Conservation (phyloP, 140 eudicot genomes). For the Oenanthe javanica region DNA sequence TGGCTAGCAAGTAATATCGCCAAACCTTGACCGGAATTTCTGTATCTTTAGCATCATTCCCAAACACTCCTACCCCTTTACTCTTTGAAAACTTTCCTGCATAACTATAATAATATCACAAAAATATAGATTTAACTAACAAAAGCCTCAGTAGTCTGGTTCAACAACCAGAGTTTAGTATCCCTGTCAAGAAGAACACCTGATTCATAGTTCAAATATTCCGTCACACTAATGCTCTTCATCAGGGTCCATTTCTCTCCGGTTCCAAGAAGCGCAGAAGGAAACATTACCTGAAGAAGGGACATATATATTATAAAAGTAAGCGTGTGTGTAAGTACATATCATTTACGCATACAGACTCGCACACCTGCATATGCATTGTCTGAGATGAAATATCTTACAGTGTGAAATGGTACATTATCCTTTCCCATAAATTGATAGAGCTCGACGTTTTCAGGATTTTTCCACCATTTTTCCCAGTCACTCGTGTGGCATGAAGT, state of each 20-base stretch:
- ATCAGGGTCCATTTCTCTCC: slow-evolving; percentile 52
- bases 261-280: slow-evolving; percentile 55
- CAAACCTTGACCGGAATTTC: slow-evolving; percentile 50
- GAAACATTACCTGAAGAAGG: slow-evolving; percentile 45
- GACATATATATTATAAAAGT: neutral
- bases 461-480: slow-evolving; percentile 74
- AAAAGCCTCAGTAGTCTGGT: neutral
- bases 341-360: neutral
- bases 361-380: neutral
- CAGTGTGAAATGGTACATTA: slow-evolving; percentile 62
- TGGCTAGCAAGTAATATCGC: slow-evolving; percentile 51
- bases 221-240: slow-evolving; percentile 52
- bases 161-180: neutral
- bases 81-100: slow-evolving; percentile 65
- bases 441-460: slow-evolving; percentile 57
- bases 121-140: neutral
- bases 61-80: slow-evolving; percentile 58
- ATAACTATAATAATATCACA: neutral
- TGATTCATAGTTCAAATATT: slow-evolving; percentile 50
- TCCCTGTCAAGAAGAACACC: slow-evolving; percentile 18
- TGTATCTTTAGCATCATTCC: slow-evolving; percentile 53
- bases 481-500: slow-evolving; percentile 49
- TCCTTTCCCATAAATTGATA: slow-evolving; percentile 72
- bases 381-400: slow-evolving; percentile 13
- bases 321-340: neutral